Conservation (phyloP, 192 early-diverging fungal genomes). For the Martensiomyces pterosporus region DNA sequence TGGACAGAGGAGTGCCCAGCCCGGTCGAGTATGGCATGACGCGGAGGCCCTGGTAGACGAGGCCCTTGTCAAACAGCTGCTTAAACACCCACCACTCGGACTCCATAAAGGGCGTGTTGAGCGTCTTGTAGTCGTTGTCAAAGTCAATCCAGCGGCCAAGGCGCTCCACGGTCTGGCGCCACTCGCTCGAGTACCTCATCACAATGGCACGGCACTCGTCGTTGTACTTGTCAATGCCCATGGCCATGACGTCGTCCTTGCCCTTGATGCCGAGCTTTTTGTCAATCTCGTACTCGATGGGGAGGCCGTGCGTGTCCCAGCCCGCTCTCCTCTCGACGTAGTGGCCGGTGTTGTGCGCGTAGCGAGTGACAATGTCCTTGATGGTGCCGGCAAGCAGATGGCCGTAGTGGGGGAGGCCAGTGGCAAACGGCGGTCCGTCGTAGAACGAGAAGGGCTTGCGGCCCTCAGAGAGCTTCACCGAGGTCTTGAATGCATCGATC, state of each 20-base stretch:
- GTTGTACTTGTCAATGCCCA: constrained; percentile 98
- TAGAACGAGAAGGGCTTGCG: constrained; percentile 88
- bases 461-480: constrained; percentile 85
- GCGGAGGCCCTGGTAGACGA: constrained; percentile 89
- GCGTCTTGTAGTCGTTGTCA: constrained; percentile 98
- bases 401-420: constrained; percentile 97
- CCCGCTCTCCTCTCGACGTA: constrained; percentile 96
- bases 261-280: constrained; percentile 73
- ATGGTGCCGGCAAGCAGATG: constrained; percentile 98
- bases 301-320: constrained; percentile 80
- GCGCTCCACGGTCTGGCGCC: constrained; percentile 90
- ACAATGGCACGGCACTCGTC: constrained; percentile 95
- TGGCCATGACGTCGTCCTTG: constrained; percentile 79
- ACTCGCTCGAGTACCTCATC: constrained; percentile 90
- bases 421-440: constrained; percentile 98
- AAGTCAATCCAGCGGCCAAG: constrained; percentile 99
- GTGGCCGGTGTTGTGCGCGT: constrained; percentile 91
- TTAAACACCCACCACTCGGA: constrained; percentile 99
- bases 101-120: constrained; percentile 96
- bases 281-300: constrained; percentile 96
- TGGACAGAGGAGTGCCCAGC: constrained; percentile 87
- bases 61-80: constrained; percentile 89
- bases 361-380: constrained; percentile 98
- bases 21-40: constrained; percentile 98
- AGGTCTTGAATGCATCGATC: constrained; percentile 93